Conservation (phyloP, 768 basidiomycete species). For the Russula vinacea region DNA sequence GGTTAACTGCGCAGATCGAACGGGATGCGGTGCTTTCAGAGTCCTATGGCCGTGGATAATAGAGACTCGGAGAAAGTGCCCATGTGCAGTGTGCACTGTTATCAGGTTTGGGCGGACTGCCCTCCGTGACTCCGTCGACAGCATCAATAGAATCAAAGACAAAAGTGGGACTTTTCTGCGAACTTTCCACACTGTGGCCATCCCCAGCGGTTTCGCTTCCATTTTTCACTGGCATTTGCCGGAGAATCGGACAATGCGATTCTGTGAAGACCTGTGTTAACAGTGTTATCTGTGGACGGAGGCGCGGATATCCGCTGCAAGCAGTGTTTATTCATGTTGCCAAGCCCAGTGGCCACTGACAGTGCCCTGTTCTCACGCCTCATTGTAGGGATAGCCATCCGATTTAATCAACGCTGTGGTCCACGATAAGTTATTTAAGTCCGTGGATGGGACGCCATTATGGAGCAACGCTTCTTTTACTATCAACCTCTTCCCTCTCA, state of each 20-base stretch:
- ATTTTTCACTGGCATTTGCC: too few relatives aligned
- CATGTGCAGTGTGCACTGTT: neutral
- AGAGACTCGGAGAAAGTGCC: neutral
- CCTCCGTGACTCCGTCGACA: too few relatives aligned
- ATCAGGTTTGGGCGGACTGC: neutral
- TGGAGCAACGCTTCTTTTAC: neutral
- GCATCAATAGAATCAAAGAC: too few relatives aligned
- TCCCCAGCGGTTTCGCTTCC: too few relatives aligned
- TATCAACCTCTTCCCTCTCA: neutral
- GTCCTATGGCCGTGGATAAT: neutral
- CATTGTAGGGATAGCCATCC: neutral
- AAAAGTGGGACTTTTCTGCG: neutral
- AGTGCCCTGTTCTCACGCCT: neutral
- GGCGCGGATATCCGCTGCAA: too few relatives aligned
- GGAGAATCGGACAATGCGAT: too few relatives aligned
- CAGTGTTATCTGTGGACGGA: too few relatives aligned
- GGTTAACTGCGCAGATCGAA: constrained; percentile 1
- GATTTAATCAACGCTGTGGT: neutral
- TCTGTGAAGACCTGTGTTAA: too few relatives aligned
- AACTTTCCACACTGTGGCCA: too few relatives aligned
- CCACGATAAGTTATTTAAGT: neutral
- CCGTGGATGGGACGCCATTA: neutral
- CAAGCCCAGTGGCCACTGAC: too few relatives aligned
- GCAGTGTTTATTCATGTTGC: too few relatives aligned
- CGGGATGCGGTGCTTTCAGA: constrained; percentile 1